A percentile compares a stretch with the other conserved stretches of the same genome.
These are phyloP conservation scores for Carex sylvatica DNA, from an alignment of 202 grass and related monocot genomes.

Conservation along the genomic window DNA sequence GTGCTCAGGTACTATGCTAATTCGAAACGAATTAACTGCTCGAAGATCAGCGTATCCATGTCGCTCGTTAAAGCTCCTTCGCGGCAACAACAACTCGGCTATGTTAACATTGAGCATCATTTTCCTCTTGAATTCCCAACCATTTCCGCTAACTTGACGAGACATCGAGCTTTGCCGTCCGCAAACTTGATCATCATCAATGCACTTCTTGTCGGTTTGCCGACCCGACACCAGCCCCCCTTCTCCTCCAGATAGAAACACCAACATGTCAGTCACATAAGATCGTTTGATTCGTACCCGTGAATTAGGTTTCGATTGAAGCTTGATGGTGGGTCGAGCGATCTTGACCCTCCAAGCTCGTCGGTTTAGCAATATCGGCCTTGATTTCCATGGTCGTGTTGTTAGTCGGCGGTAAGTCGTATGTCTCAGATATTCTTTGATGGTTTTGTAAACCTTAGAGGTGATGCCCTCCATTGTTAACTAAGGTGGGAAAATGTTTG, in stretches of 20 bases:
- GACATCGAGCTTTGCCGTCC: neutral
- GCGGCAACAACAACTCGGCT: neutral
- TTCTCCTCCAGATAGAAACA: conserved; percentile 9
- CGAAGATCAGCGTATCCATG: neutral
- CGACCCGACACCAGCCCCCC: neutral
- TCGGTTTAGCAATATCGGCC: neutral
- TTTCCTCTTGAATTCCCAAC: neutral
- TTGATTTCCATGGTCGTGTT: neutral
- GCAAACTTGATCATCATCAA: neutral
- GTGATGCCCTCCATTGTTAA: conserved; percentile 3
- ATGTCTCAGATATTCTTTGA: neutral
- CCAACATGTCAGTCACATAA: neutral
- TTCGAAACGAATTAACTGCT: neutral
- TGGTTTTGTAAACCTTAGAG: neutral
- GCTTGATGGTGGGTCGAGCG: neutral
- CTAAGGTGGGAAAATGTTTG: neutral
- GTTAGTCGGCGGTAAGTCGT: neutral
- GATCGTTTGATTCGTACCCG: neutral
- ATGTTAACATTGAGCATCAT: conserved; percentile 9
- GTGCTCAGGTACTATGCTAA: neutral
- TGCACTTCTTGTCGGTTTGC: neutral
- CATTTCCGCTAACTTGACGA: neutral
- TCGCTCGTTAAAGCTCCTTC: neutral
- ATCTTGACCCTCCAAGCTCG: neutral
- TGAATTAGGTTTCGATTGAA: neutral